Evolutionary conservation across 176 grass and related monocot species (phyloP).

Genomic region (Eleusine indica): DNA sequence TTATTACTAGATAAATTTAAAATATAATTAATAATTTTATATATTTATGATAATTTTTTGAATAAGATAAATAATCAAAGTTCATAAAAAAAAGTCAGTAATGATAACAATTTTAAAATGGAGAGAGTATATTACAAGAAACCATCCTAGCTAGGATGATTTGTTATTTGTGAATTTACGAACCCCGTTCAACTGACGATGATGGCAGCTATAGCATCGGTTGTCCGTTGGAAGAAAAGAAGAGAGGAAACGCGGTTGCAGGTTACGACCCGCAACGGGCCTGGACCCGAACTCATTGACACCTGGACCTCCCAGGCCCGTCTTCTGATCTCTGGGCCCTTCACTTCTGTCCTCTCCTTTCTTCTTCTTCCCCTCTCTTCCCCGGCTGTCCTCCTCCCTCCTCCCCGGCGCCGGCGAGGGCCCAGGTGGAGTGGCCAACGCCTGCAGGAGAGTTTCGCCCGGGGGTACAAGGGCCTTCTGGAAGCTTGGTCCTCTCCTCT

Average conservation of each 20-base stretch:
- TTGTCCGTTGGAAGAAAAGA: background rate
- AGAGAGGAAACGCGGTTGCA: slow-evolving; percentile 25
- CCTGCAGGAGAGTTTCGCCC: background rate
- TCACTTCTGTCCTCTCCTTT: background rate
- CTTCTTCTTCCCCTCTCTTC: background rate
- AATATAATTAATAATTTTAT: no score
- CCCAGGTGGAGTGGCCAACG: background rate
- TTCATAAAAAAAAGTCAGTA: no score
- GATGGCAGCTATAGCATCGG: no score
- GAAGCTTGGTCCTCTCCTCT: background rate
- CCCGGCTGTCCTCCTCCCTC: background rate
- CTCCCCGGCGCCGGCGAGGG: slow-evolving; percentile 43
- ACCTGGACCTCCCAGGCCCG: background rate
- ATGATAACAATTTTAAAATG: no score
- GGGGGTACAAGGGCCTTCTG: background rate
- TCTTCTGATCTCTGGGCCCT: slow-evolving; percentile 27
- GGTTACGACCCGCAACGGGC: slow-evolving; percentile 37
- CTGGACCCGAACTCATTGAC: slow-evolving; percentile 26
- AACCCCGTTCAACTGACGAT: no score
- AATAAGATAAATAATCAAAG: no score
- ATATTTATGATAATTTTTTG: no score
- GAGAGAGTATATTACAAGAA: no score
- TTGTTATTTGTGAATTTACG: background rate
- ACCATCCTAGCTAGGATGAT: background rate
- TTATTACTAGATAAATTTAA: no score